Evolutionary conservation across 352 stramenopile species (phyloP).

Genomic region (Phytophthora rubi): DNA sequence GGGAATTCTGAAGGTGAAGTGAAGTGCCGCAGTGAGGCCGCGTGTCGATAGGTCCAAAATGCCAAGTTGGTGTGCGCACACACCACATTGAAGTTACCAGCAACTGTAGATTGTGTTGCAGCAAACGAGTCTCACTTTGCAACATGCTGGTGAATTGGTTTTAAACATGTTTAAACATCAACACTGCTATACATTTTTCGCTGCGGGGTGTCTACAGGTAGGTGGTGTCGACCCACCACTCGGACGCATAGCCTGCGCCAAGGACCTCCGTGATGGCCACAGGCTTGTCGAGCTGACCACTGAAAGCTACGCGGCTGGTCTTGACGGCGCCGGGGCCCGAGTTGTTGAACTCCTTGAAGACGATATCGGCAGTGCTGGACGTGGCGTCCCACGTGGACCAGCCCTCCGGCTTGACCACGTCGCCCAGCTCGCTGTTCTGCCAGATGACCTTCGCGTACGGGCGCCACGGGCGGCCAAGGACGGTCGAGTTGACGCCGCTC

Average conservation of each 20-base stretch:
- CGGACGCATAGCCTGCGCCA: neutral
- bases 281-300: neutral
- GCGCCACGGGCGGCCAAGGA: neutral
- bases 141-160: neutral
- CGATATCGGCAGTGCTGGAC: neutral
- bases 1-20: conserved; percentile 10
- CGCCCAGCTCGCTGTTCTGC: neutral
- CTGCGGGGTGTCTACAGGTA: neutral
- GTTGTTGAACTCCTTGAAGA: neutral
- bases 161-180: conserved; percentile 10
- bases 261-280: neutral
- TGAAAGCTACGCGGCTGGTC: neutral
- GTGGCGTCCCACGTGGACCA: neutral
- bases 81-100: conserved; percentile 7
- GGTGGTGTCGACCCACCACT: neutral
- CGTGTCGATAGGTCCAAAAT: conserved; percentile 10
- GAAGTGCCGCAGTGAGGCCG: conserved; percentile 23
- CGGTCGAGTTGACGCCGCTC: neutral
- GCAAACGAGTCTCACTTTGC: too few relatives aligned
- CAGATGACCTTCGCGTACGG: neutral
- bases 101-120: neutral
- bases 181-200: too few relatives aligned
- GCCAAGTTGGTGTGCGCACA: neutral
- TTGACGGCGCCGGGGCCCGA: neutral
- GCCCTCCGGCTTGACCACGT: neutral